These are phyloP conservation scores for Cucurbita argyrosperma DNA, from an alignment of 306 rosid genomes.

Conservation along the genomic window DNA sequence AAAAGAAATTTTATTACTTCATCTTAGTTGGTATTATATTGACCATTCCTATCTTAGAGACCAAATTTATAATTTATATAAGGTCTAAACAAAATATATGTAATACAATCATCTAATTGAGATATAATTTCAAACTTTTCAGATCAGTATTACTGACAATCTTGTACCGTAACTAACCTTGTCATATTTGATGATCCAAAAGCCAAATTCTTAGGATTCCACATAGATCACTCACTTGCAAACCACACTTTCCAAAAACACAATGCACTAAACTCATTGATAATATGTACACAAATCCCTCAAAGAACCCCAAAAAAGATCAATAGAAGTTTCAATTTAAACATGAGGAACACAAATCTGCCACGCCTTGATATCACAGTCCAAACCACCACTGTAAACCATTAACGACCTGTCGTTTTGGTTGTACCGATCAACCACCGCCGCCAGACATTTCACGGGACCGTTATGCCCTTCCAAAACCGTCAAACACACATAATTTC, in stretches of 20 bases:
- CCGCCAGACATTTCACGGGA: constrained; percentile 60
- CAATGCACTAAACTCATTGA: neutral
- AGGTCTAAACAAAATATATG: too few relatives aligned
- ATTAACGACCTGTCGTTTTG: constrained; percentile 12
- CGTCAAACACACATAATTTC: constrained; percentile 42
- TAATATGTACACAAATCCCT: constrained; percentile 2
- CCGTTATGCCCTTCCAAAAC: constrained; percentile 70
- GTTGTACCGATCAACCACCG: constrained; percentile 19
- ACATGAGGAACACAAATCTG: constrained; percentile 33
- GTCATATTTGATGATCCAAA: neutral
- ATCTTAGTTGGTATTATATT: too few relatives aligned
- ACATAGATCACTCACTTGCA: neutral
- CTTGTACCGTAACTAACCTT: neutral
- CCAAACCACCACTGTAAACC: constrained; percentile 74
- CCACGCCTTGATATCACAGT: constrained; percentile 66
- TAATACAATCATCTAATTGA: too few relatives aligned
- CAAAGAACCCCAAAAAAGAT: neutral
- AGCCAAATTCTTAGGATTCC: neutral
- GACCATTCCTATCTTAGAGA: neutral
- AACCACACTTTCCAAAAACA: neutral
- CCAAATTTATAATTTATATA: too few relatives aligned
- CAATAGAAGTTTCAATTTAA: neutral
- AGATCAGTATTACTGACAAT: too few relatives aligned
- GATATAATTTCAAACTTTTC: too few relatives aligned
- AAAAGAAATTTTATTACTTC: neutral